Percentiles rank a stretch among this genome's conserved stretches.
Evolutionary conservation across 1,284 basidiomycete genomes (phyloP).

Genomic region (Austroboletus niveus): DNA sequence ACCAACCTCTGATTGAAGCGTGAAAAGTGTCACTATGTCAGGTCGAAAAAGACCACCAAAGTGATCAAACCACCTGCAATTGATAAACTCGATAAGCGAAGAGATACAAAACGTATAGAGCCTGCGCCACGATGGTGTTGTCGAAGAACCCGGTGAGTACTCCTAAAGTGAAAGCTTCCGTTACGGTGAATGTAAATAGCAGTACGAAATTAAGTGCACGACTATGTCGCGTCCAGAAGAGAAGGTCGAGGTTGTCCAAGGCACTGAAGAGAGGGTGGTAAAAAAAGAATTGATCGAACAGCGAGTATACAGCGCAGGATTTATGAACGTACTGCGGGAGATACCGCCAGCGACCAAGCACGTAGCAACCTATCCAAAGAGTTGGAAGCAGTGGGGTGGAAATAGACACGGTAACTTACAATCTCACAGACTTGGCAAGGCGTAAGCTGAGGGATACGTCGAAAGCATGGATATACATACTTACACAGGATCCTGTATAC

Average conservation of each 20-base stretch:
- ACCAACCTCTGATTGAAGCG: slow-evolving; percentile 74
- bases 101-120: slow-evolving; percentile 52
- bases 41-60: slow-evolving; percentile 80
- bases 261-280: slow-evolving; percentile 75
- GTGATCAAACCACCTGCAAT: slow-evolving; percentile 65
- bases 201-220: slow-evolving; percentile 81
- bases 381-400: slow-evolving; percentile 8
- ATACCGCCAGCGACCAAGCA: slow-evolving; percentile 65
- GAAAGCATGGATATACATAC: slow-evolving; percentile 27
- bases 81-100: slow-evolving; percentile 11
- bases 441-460: slow-evolving; percentile 3
- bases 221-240: slow-evolving; percentile 87
- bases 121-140: slow-evolving; percentile 78
- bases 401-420: slow-evolving; percentile 37
- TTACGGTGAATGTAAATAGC: slow-evolving; percentile 72
- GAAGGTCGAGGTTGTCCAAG: slow-evolving; percentile 68
- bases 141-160: slow-evolving; percentile 76
- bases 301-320: slow-evolving; percentile 1
- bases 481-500: slow-evolving; percentile 78
- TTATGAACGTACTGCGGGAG: slow-evolving; percentile 59
- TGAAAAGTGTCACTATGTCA: slow-evolving; percentile 68
- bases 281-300: slow-evolving; percentile 36
- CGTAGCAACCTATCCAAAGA: slow-evolving; percentile 55
- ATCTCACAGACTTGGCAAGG: slow-evolving; percentile 61
- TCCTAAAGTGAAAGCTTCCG: slow-evolving; percentile 82